Base-by-base conservation (phyloP, 2,329 filamentous ascomycete genomes). In the Cladophialophora immunda region DNA sequence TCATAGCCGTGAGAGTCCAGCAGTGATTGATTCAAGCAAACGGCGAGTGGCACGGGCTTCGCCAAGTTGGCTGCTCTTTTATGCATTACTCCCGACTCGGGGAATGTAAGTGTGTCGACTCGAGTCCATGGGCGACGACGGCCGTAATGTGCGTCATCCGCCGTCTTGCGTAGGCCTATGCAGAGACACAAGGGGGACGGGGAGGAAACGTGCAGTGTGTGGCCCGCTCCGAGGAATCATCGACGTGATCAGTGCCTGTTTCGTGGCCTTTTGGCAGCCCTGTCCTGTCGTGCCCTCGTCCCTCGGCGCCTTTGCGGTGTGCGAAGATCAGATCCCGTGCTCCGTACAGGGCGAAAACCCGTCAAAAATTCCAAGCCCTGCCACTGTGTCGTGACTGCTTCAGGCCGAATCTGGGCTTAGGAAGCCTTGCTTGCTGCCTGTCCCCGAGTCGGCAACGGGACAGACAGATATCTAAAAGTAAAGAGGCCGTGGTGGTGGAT, bases 391-490 rank as follows among this genome's bases (percentile, higher is more conserved):
- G 13, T 58, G 11, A 25, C 27, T 4, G 45, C 45, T 22, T 11
- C 9, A 53, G 58, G 25, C 58, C 45, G 47, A 53, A 19, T 25
- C 27, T 17, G 19, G 36, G 58, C 22, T 47, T 19, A 29, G 27
- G 57, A 11, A 59, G 41, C 4, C 57, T 38, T 61, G 38, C 50
- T 47, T 52, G 58, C 52, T 62, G 59, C 59, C 59, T 62, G 32
- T 36, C 57, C 34, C 22, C 45, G 19, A 50, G 22, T 19, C 47
- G n/a, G 45, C 47, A 53, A 3, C 17, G n/a, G 19, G 45, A 61
- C 32, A 30, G 15, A 19, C 6, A 53, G 54, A 30, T 53, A 61
- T 56, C 59, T 62, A 56, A 62, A 62, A 36, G 52, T 62, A 47
- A 56, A 32, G 32, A 22, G 13, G 17, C 13, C 9, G 19, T 7